These are phyloP conservation scores for Dissophora ornata DNA, from an alignment of 192 early-diverging fungal genomes.

Conservation along the genomic window DNA sequence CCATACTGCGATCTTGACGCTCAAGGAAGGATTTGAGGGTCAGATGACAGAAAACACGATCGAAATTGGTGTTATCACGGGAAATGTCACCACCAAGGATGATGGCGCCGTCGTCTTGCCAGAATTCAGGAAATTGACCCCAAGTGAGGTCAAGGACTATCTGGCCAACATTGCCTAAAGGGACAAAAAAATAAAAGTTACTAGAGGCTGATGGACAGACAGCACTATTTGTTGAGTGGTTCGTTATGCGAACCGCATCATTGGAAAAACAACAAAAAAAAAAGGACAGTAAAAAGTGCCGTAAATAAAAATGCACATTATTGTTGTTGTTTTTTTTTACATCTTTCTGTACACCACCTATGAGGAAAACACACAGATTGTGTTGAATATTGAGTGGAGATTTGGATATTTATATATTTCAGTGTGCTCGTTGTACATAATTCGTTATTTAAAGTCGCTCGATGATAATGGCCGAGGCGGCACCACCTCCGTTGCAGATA, in stretches of 20 bases:
- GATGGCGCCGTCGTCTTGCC: slow-evolving; percentile 58
- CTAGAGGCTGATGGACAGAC: no score
- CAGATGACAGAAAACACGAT: slow-evolving; percentile 96
- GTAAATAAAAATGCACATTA: no score
- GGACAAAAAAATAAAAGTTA: slow-evolving; percentile 10
- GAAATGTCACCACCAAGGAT: slow-evolving; percentile 67
- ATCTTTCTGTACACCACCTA: no score
- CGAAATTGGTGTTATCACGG: slow-evolving; percentile 91
- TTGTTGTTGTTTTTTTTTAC: no score
- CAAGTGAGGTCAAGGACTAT: slow-evolving; percentile 95
- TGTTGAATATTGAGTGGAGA: no score
- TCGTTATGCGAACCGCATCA: no score
- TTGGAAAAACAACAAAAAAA: no score
- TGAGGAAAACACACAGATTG: no score
- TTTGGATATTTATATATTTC: no score
- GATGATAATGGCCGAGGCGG: slow-evolving; percentile 76
- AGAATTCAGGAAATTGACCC: slow-evolving; percentile 84
- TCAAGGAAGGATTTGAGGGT: slow-evolving; percentile 99
- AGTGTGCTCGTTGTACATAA: no score
- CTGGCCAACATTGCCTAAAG: slow-evolving; percentile 92
- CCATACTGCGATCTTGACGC: slow-evolving; percentile 98
- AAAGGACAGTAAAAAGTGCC: no score
- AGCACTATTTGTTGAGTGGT: no score
- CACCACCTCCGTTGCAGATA: slow-evolving; percentile 89
- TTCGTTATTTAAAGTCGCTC: slow-evolving; percentile 57